Evolutionary conservation across 495 filamentous ascomycete genomes (phyloP).

Genomic region (Amphirosellinia nigrospora): DNA sequence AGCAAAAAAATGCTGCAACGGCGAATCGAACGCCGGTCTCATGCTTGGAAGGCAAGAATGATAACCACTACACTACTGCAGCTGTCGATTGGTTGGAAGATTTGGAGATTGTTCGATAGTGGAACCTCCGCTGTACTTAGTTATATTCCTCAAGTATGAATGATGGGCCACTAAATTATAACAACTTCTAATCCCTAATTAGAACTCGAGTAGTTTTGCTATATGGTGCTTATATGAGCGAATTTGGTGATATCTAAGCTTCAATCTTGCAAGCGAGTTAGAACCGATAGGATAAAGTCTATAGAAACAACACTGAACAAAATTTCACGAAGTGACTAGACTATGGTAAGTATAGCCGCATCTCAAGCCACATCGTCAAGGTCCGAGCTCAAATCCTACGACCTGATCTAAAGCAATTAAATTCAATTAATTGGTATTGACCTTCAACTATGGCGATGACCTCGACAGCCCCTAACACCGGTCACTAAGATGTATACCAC

Average conservation of each 20-base stretch:
- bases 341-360: not conserved
- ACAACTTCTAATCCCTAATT: too few relatives aligned
- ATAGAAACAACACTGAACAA: too few relatives aligned
- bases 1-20: conserved; percentile 8
- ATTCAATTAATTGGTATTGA: not conserved
- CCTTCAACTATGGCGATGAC: not conserved
- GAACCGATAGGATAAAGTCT: too few relatives aligned
- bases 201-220: too few relatives aligned
- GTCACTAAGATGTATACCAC: not conserved
- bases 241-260: too few relatives aligned
- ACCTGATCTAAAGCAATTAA: not conserved
- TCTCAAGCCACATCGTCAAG: not conserved
- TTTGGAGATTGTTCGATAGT: too few relatives aligned
- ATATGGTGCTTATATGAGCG: too few relatives aligned
- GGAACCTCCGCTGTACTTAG: too few relatives aligned
- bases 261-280: too few relatives aligned
- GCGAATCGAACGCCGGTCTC: conserved; percentile 29
- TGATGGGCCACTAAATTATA: too few relatives aligned
- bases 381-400: not conserved
- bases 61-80: conserved; percentile 29
- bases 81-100: not conserved
- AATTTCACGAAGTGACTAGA: too few relatives aligned
- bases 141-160: too few relatives aligned
- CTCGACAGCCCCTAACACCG: not conserved
- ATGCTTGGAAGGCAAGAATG: conserved; percentile 29